These are phyloP conservation scores for Alternaria sp. DNA, from an alignment of 2,329 filamentous ascomycete species.

Conservation along the genomic window DNA sequence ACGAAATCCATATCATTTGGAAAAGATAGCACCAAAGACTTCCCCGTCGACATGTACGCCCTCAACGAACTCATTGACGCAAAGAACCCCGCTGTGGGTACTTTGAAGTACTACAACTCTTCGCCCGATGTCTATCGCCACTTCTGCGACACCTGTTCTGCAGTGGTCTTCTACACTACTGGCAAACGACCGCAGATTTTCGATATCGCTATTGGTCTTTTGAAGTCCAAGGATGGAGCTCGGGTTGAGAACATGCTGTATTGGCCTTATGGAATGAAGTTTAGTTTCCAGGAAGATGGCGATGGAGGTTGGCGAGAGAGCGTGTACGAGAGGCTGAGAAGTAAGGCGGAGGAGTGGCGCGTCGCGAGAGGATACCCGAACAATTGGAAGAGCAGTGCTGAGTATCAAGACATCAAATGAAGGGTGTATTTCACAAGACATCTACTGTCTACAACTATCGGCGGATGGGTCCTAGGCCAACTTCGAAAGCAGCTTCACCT, in stretches of 20 bases:
- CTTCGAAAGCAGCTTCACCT: too few relatives aligned
- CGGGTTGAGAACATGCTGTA: constrained; percentile 54
- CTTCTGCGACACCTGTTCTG: constrained; percentile 58
- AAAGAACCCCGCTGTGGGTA: constrained; percentile 51
- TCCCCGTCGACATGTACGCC: constrained; percentile 38
- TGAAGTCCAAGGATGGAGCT: constrained; percentile 54
- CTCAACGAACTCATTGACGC: constrained; percentile 48
- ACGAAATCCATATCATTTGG: constrained; percentile 50
- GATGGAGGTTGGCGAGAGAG: constrained; percentile 52
- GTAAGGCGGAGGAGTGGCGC: constrained; percentile 49
- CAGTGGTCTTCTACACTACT: constrained; percentile 54
- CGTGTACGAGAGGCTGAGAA: constrained; percentile 39
- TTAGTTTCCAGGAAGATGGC: constrained; percentile 39
- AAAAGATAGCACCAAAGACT: constrained; percentile 7
- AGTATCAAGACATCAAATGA: neutral
- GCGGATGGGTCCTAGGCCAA: too few relatives aligned
- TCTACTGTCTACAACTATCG: too few relatives aligned
- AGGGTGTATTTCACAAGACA: too few relatives aligned
- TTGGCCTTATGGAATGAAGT: constrained; percentile 49
- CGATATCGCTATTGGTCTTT: constrained; percentile 55
- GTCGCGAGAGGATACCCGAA: constrained; percentile 41
- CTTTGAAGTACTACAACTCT: constrained; percentile 53
- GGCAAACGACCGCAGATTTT: constrained; percentile 50
- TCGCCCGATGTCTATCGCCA: constrained; percentile 56
- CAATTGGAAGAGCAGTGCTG: constrained; percentile 34